A percentile compares a stretch with the other conserved stretches of the same genome.
Conservation (phyloP, 2,329 filamentous ascomycete species). For the Proliferodiscus dingleyae region DNA sequence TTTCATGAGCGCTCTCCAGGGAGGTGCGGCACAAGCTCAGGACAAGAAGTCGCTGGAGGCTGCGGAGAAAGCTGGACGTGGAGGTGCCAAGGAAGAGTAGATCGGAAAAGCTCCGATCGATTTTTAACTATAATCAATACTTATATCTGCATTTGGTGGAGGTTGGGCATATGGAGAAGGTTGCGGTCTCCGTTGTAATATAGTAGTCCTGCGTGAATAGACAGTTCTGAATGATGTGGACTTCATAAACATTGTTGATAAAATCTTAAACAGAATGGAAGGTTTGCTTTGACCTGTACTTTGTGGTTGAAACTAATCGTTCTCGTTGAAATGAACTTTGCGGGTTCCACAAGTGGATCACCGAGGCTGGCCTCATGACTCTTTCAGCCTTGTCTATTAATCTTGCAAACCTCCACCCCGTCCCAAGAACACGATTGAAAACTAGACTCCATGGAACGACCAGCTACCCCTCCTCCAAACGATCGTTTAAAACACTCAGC, state of each 20-base stretch:
- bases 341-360: not conserved
- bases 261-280: too few relatives aligned
- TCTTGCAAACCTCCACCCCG: not conserved
- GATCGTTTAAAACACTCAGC: slow-evolving; percentile 1
- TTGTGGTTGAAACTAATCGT: too few relatives aligned
- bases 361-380: slow-evolving; percentile 14
- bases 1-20: slow-evolving; percentile 74
- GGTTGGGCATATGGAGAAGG: too few relatives aligned
- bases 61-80: slow-evolving; percentile 69
- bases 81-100: slow-evolving; percentile 67
- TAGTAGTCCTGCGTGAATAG: too few relatives aligned
- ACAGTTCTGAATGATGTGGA: too few relatives aligned
- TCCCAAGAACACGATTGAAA: not conserved
- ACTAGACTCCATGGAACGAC: slow-evolving; percentile 19
- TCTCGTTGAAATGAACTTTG: too few relatives aligned
- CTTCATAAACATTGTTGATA: too few relatives aligned
- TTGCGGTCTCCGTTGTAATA: too few relatives aligned
- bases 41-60: slow-evolving; percentile 86
- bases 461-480: slow-evolving; percentile 18
- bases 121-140: not conserved
- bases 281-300: too few relatives aligned
- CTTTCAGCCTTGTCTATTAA: slow-evolving; percentile 15
- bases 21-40: slow-evolving; percentile 66
- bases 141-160: not conserved
- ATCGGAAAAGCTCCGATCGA: too few relatives aligned